These are phyloP conservation scores for Chaetomium strumarium DNA, from an alignment of 2,329 filamentous ascomycete genomes.

Conservation along the genomic window DNA sequence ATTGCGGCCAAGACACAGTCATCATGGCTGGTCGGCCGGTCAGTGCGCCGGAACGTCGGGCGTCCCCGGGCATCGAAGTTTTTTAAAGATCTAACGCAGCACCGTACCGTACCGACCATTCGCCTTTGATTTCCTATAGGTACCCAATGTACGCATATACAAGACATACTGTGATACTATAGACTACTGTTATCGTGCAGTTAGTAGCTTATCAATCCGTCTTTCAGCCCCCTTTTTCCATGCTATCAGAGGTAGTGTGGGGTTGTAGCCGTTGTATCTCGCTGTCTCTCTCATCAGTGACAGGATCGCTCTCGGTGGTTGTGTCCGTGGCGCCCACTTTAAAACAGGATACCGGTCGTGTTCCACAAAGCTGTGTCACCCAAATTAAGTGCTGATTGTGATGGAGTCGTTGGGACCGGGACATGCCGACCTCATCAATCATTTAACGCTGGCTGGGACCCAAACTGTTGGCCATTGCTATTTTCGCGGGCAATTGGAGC, in stretches of 20 bases:
- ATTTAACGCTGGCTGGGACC: background rate
- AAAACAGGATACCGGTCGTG: background rate
- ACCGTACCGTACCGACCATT: too few relatives aligned
- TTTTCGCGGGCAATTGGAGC: slow-evolving; percentile 15
- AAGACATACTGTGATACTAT: too few relatives aligned
- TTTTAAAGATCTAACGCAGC: too few relatives aligned
- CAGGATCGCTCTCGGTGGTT: background rate
- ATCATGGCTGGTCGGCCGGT: background rate
- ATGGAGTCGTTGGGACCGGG: background rate
- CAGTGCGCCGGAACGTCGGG: background rate
- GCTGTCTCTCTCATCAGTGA: background rate
- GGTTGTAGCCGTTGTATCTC: background rate
- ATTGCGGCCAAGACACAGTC: background rate
- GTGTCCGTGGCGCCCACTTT: background rate
- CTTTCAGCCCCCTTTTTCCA: background rate
- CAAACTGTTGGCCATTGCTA: slow-evolving; percentile 12
- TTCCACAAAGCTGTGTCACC: background rate
- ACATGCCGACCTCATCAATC: background rate
- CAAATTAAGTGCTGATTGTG: background rate
- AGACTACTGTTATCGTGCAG: background rate
- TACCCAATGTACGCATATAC: too few relatives aligned
- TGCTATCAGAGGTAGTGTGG: background rate
- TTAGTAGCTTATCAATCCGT: background rate
- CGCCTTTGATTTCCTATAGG: too few relatives aligned
- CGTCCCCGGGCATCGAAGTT: background rate